Base-by-base conservation (phyloP, 495 filamentous ascomycete species). In the Cercophora newfieldiana region DNA sequence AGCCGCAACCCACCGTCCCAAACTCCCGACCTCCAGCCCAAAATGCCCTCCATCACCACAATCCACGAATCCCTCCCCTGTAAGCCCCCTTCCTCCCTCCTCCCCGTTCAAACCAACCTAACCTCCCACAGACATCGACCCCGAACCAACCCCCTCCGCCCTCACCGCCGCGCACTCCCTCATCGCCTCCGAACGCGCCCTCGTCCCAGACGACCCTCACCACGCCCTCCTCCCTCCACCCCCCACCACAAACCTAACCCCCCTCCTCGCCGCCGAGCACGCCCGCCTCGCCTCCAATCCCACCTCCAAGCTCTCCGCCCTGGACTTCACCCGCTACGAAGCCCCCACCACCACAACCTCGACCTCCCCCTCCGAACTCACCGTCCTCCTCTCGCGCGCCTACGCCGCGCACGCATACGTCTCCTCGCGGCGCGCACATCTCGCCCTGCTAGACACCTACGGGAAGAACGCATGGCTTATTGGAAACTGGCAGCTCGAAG, bases 391-490 rank as follows among this genome's bases (percentile, higher is more conserved):
- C 7, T 37, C 68, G 2, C 75, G 77, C 49, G 85, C 91, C 51
- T 91, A 92, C 80, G 81, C 85, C 0, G 82, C 86, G 7, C 85
- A 85, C 55, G 81, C 84, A 0, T 91, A 96, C 77, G 80, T 97
- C 14, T 73, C 82, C 1, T 77, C 79, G 21, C 88, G 93, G 3
- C 82, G 86, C 26, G 80, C 86, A 28, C 90, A 96, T 72, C 84
- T 97, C 22, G 79, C 83, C 4, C 82, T 95, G 10, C 86, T 97
- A 10, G 91, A 94, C 69, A 82, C 83, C 65, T 87, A 87, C 78
- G 94, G 93, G 71, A 92, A 91, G 80, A 97, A 96, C 78, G 90
- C 91, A 14, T 97, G 94, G 94, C 79, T 98, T 61, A 82, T 96
- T 12, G 88, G 87, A 7, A 98, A 98, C 77, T 83, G 85, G 65